Evolutionary conservation across 257 asterid species (phyloP), one percentile per base, ranked within the genome.

Genomic region (Dorcoceras hygrometricum): DNA sequence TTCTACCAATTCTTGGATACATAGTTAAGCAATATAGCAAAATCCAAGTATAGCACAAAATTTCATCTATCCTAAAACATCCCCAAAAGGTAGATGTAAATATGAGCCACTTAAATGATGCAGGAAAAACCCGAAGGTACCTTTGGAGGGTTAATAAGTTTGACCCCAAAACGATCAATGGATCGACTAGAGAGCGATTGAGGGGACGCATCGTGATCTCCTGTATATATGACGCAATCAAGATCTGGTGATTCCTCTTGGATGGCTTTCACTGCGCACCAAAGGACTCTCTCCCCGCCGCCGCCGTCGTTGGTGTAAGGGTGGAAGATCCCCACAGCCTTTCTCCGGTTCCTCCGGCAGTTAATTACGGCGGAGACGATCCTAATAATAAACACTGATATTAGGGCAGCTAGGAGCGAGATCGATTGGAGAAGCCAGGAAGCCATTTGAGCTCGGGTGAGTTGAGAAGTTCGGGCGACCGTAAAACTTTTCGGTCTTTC

Each of bases 291-390:
- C 83, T 94, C 97, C 32, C 96, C 99, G n/a, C 97, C 97, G 51
- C 99, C 97, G 63, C 99, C 99, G 65, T 94, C 97, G 68, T 90
- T 88, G 65, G 99, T 88, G 86, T 80, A 90, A 0, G 99, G 95
- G 46, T 93, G 97, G 78, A 93, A 93, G 81, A 93, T 79, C 51
- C 86, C 98, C 5, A 81, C 86, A 0, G 88, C 83, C 70, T 65
- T 83, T 59, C 75, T 86, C 62, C 75, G 81, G 68, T 73, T 78
- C 53, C 83, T 74, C 57, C 95, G 82, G 63, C 66, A 71, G 32
- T 56, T 48, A 48, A 74, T 27, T 39, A 72, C 59, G 62, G 54
- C 12, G 57, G 71, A 61, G 53, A 60, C 28, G 29, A 83, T 53
- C 65, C 77, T 64, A 73, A 76, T 57, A 8, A 68, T 14, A 9